phyloP scores from a whole-genome alignment of 2,329 filamentous ascomycete genomes.

The Botrytis squamosa region DNA sequence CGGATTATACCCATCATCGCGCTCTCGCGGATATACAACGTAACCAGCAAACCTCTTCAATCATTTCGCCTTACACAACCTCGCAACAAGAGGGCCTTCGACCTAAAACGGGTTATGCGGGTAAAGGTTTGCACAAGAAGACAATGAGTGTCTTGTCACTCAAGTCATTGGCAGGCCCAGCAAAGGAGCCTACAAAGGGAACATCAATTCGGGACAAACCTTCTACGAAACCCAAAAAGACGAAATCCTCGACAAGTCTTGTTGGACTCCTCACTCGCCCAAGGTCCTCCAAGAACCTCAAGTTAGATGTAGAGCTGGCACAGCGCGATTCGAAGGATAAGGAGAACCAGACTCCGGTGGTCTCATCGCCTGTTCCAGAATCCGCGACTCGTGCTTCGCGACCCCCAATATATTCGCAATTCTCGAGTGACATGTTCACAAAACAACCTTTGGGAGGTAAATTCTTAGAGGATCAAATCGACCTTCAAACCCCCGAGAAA shows the following conservation, averaged over 20 bases:
- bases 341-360: constrained; percentile 70
- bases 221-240: constrained; percentile 60
- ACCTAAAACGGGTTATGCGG: constrained; percentile 36
- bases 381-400: constrained; percentile 44
- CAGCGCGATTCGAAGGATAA: constrained; percentile 63
- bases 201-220: constrained; percentile 57
- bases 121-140: constrained; percentile 47
- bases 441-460: constrained; percentile 42
- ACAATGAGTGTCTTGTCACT: constrained; percentile 47
- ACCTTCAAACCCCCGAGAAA: constrained; percentile 38
- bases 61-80: constrained; percentile 44
- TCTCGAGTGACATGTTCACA: constrained; percentile 47
- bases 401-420: constrained; percentile 81
- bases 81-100: constrained; percentile 39
- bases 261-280: constrained; percentile 70
- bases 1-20: constrained; percentile 42
- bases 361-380: constrained; percentile 43
- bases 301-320: constrained; percentile 51
- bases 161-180: constrained; percentile 43
- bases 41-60: constrained; percentile 48
- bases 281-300: constrained; percentile 70
- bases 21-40: constrained; percentile 58
- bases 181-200: constrained; percentile 42
- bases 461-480: constrained; percentile 40
- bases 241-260: constrained; percentile 76